phyloP scores from a whole-genome alignment of 2,329 filamentous ascomycete genomes.

The Calonectria hawksworthii region DNA sequence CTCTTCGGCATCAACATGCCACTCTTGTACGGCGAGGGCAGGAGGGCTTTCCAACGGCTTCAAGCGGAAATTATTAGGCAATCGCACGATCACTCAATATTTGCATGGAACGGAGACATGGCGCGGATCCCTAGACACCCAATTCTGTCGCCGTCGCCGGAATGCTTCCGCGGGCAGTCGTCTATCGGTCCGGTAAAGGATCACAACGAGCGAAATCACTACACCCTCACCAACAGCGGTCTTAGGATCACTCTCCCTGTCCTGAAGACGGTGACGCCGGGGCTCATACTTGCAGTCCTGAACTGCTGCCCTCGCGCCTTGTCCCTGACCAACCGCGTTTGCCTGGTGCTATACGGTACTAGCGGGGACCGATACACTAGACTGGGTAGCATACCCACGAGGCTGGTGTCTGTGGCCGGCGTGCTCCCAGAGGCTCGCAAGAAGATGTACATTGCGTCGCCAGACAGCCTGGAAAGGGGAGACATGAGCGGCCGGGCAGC shows the following conservation, averaged over 20 bases:
- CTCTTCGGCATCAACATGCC: slow-evolving; percentile 42
- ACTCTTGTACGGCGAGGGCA: slow-evolving; percentile 40
- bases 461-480: slow-evolving; percentile 19
- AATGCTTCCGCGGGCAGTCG: slow-evolving; percentile 13
- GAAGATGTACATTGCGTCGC: slow-evolving; percentile 27
- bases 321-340: slow-evolving; percentile 17
- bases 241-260: slow-evolving; percentile 20
- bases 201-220: slow-evolving; percentile 21
- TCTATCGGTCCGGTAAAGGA: slow-evolving; percentile 17
- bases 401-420: slow-evolving; percentile 1
- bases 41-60: slow-evolving; percentile 39
- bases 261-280: slow-evolving; percentile 20
- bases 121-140: background rate
- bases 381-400: slow-evolving; percentile 9
- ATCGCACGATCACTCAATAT: slow-evolving; percentile 40
- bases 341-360: slow-evolving; percentile 20
- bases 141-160: slow-evolving; percentile 18
- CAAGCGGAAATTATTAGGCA: slow-evolving; percentile 44
- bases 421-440: slow-evolving; percentile 17
- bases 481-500: slow-evolving; percentile 23
- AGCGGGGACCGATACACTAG: slow-evolving; percentile 21
- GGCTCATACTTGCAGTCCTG: slow-evolving; percentile 15
- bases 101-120: slow-evolving; percentile 35
- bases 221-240: slow-evolving; percentile 25
- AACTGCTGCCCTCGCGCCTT: slow-evolving; percentile 16